phyloP scores from a whole-genome alignment of 305 asterid genomes.

The Solanum aculeatissimum region DNA sequence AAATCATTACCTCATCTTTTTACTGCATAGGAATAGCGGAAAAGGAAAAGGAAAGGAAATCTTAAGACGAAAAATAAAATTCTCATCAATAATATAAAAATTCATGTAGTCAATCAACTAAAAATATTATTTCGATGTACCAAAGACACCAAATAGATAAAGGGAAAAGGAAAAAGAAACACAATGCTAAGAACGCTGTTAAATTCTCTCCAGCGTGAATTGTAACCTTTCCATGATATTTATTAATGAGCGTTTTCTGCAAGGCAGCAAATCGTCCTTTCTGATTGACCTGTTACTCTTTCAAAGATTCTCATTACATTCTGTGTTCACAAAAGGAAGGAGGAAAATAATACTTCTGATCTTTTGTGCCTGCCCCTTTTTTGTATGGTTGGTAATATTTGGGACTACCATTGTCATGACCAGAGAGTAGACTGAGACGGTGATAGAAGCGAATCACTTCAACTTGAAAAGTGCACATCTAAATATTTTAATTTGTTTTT shows the following conservation, averaged over 20 bases:
- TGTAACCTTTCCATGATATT: neutral
- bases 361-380: neutral
- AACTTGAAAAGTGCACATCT: neutral
- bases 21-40: too few species aligned
- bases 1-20: too few species aligned
- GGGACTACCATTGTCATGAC: neutral
- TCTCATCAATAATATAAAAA: too few species aligned
- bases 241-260: neutral
- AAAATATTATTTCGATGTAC: too few species aligned
- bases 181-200: too few species aligned
- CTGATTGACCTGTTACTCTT: neutral
- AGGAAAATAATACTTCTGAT: neutral
- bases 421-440: neutral
- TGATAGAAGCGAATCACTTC: neutral
- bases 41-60: too few species aligned
- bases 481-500: neutral
- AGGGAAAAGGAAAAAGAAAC: too few species aligned
- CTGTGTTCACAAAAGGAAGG: neutral
- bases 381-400: neutral
- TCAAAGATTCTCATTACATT: neutral
- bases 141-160: too few species aligned
- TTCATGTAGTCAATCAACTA: too few species aligned
- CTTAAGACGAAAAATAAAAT: too few species aligned
- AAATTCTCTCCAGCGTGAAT: too few species aligned
- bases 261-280: neutral